phyloP scores from a whole-genome alignment of 371 early-diverging fungal species.

The Globomyces sp. region DNA sequence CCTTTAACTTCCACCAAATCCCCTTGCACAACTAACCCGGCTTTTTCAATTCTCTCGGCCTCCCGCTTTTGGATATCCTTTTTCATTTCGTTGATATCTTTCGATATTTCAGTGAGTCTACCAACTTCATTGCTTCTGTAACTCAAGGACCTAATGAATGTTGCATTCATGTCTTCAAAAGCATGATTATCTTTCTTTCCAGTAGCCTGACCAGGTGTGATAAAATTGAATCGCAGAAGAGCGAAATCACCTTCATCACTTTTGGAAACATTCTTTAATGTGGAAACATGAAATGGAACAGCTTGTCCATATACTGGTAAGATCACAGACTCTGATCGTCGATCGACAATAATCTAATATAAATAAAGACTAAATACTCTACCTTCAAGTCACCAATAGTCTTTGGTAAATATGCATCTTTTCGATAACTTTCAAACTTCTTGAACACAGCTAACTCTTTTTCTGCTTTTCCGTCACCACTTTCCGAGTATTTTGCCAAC shows the following conservation, averaged over 20 bases:
- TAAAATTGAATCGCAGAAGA: slow-evolving; percentile 96
- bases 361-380: too few relatives aligned
- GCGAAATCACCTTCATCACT: slow-evolving; percentile 93
- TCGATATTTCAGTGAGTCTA: slow-evolving; percentile 81
- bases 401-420: slow-evolving; percentile 82
- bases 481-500: slow-evolving; percentile 69
- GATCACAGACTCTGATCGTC: slow-evolving; percentile 81
- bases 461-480: slow-evolving; percentile 56
- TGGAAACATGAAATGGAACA: slow-evolving; percentile 98
- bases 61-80: slow-evolving; percentile 72
- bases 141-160: slow-evolving; percentile 88
- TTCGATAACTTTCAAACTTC: slow-evolving; percentile 92
- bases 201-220: slow-evolving; percentile 89
- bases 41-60: slow-evolving; percentile 90
- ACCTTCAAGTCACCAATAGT: slow-evolving; percentile 57
- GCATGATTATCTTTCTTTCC: slow-evolving; percentile 87
- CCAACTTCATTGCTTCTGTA: slow-evolving; percentile 84
- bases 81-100: slow-evolving; percentile 83
- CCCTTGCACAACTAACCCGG: slow-evolving; percentile 95
- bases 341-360: slow-evolving; percentile 82
- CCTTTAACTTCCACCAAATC: slow-evolving; percentile 78
- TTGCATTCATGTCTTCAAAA: slow-evolving; percentile 85
- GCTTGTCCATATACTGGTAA: slow-evolving; percentile 96
- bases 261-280: slow-evolving; percentile 94
- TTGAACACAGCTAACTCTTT: slow-evolving; percentile 72